Percentiles rank a stretch among this genome's conserved stretches.
Conservation (phyloP, 306 rosid species). For the Macrotyloma uniflorum region DNA sequence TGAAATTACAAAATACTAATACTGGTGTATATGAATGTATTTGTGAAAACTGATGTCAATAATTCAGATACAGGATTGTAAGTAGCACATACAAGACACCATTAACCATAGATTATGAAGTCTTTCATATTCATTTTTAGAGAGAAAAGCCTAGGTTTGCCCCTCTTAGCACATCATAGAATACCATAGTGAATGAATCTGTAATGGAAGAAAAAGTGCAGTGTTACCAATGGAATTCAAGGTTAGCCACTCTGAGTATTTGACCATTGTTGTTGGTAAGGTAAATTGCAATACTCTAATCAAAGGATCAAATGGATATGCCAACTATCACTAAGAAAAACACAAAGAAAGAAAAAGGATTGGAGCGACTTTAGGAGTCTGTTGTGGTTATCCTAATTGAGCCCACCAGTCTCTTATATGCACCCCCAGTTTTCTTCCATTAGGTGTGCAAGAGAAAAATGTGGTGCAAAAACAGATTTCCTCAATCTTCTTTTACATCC, state of each 20-base stretch:
- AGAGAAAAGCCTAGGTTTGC: background rate
- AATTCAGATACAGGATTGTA: slow-evolving; percentile 26
- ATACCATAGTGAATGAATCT: background rate
- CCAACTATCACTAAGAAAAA: too few relatives aligned
- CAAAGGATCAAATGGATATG: too few relatives aligned
- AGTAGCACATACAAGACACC: slow-evolving; percentile 19
- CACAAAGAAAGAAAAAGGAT: too few relatives aligned
- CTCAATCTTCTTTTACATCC: too few relatives aligned
- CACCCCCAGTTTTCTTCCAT: too few relatives aligned
- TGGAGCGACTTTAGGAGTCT: too few relatives aligned
- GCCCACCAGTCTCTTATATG: too few relatives aligned
- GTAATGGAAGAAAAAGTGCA: slow-evolving; percentile 10
- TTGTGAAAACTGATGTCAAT: slow-evolving; percentile 8
- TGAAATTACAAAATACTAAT: slow-evolving; percentile 24
- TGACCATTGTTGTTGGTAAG: background rate
- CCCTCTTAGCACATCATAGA: background rate
- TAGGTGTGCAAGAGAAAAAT: too few relatives aligned
- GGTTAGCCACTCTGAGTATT: background rate
- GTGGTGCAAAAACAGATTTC: too few relatives aligned
- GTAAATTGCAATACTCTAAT: background rate
- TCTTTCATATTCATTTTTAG: background rate
- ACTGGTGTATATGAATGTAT: slow-evolving; percentile 19
- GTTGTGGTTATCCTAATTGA: too few relatives aligned
- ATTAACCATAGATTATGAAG: slow-evolving; percentile 23
- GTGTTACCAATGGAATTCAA: background rate